Evolutionary conservation across 2,329 filamentous ascomycete species (phyloP).

Genomic region (Nigrospora sphaerica): DNA sequence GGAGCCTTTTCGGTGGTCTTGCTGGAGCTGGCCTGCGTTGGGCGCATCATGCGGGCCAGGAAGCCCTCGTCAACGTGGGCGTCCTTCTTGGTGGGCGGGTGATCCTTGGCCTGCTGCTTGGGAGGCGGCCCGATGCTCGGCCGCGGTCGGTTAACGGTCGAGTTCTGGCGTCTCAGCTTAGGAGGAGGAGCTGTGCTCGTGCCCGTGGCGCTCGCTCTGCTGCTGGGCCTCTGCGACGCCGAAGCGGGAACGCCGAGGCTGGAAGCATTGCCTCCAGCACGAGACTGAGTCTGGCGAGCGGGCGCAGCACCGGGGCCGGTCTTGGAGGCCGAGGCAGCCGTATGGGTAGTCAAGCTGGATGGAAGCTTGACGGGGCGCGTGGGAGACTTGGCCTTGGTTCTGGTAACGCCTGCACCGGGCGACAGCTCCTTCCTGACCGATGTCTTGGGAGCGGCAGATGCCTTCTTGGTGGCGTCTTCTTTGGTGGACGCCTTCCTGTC

Average conservation of each 20-base stretch:
- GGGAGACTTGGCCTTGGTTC: slow-evolving; percentile 59
- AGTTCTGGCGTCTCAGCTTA: slow-evolving; percentile 35
- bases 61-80: slow-evolving; percentile 62
- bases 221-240: slow-evolving; percentile 33
- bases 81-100: slow-evolving; percentile 39
- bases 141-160: slow-evolving; percentile 34
- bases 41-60: slow-evolving; percentile 75
- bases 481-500: slow-evolving; percentile 29
- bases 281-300: slow-evolving; percentile 32
- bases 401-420: slow-evolving; percentile 38
- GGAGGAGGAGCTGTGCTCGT: slow-evolving; percentile 17
- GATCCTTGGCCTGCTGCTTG: slow-evolving; percentile 45
- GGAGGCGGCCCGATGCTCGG: slow-evolving; percentile 52
- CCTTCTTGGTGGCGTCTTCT: slow-evolving; percentile 22
- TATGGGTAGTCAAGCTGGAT: slow-evolving; percentile 61
- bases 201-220: slow-evolving; percentile 33
- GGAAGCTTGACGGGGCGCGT: slow-evolving; percentile 63
- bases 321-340: slow-evolving; percentile 62
- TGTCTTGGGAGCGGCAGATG: slow-evolving; percentile 19
- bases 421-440: slow-evolving; percentile 35
- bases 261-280: slow-evolving; percentile 24
- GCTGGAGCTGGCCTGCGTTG: slow-evolving; percentile 61
- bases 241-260: slow-evolving; percentile 10
- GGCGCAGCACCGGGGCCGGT: slow-evolving; percentile 28
- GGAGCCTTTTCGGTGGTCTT: slow-evolving; percentile 59